Evolutionary conservation across 768 basidiomycete genomes (phyloP), one percentile per base, ranked within the genome.

Genomic region (Glaciozyma martinii): DNA sequence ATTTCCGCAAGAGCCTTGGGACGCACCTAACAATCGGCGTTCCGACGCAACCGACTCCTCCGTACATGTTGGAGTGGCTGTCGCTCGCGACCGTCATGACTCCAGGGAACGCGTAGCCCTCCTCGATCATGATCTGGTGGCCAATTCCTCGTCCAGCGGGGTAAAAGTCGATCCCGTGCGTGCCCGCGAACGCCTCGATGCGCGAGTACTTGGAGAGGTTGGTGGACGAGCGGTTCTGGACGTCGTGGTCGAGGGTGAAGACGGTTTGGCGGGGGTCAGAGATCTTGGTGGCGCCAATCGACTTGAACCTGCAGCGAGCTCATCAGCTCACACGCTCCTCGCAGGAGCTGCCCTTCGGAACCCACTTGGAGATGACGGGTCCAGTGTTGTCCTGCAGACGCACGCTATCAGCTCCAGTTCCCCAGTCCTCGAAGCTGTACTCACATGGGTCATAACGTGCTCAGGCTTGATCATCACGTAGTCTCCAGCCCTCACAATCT

Each of bases 401-500:
- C n/a, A 54, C 23, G 27, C 40, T 3, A 44, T 65, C 50, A 66
- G 58, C 44, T 33, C 32, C 18, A 8, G 37, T 29, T 46, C 37
- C 27, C 37, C 27, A 18, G 3, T 53, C 29, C 13, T 30, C 25
- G 27, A 3, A 7, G 27, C 27, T 5, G 21, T 13, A 65, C 76
- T 70, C 52, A 77, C 77, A 70, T 93, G 91, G 15, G 90, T 93
- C 90, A 93, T 93, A 71, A 97, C 92, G 82, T 98, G 91, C 75
- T 97, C 87, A 29, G 95, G 95, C 49, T 85, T 84, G 78, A 99
- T 95, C 93, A 97, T 99, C 46, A 98, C 92, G 85, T 98, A 98
- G 85, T 99, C 95, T 19, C 94, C 95, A 44, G 92, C 89, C 72
- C 84, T 85, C 71, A 98, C 89, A 21, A 81, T 79, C 75, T 87